Conservation (phyloP, 2,329 filamentous ascomycete species). For the Fusarium sp. region DNA sequence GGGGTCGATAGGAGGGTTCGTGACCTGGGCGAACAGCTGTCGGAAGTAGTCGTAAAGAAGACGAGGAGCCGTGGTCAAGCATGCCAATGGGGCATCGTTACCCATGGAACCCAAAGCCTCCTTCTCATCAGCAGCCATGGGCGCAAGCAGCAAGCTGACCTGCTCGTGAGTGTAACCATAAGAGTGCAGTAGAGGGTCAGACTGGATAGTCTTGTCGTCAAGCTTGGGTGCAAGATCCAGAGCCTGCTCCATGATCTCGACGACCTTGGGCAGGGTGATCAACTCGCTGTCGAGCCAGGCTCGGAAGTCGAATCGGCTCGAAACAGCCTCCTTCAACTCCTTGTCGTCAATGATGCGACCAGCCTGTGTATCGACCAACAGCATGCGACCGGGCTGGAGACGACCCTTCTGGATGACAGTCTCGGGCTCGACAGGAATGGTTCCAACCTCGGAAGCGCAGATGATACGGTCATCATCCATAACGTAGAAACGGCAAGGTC, state of each 20-base stretch:
- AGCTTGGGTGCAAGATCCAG: constrained; percentile 75
- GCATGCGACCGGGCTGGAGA: constrained; percentile 93
- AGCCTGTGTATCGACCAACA: constrained; percentile 88
- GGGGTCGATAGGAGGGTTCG: constrained; percentile 96
- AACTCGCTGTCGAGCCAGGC: constrained; percentile 89
- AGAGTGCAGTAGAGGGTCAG: constrained; percentile 84
- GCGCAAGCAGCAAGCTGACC: constrained; percentile 88
- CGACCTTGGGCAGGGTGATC: constrained; percentile 81
- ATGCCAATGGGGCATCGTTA: constrained; percentile 93
- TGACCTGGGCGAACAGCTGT: constrained; percentile 97
- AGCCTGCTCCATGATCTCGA: constrained; percentile 70
- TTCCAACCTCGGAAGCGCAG: constrained; percentile 95
- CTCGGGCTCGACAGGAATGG: constrained; percentile 91
- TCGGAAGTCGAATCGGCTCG: constrained; percentile 88
- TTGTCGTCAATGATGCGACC: constrained; percentile 95
- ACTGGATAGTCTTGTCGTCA: constrained; percentile 78
- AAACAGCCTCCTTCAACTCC: constrained; percentile 89
- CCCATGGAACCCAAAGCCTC: constrained; percentile 98
- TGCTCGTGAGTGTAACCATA: constrained; percentile 98
- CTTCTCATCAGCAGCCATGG: constrained; percentile 98
- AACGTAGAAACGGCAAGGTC: constrained; percentile 96
- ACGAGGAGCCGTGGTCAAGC: constrained; percentile 88
- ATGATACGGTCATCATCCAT: constrained; percentile 97
- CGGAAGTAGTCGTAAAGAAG: constrained; percentile 97
- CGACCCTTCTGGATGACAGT: constrained; percentile 91